A percentile compares a stretch with the other conserved stretches of the same genome.
phyloP scores from a whole-genome alignment of 768 basidiomycete genomes.

The Xerocomellus amylosporus region DNA sequence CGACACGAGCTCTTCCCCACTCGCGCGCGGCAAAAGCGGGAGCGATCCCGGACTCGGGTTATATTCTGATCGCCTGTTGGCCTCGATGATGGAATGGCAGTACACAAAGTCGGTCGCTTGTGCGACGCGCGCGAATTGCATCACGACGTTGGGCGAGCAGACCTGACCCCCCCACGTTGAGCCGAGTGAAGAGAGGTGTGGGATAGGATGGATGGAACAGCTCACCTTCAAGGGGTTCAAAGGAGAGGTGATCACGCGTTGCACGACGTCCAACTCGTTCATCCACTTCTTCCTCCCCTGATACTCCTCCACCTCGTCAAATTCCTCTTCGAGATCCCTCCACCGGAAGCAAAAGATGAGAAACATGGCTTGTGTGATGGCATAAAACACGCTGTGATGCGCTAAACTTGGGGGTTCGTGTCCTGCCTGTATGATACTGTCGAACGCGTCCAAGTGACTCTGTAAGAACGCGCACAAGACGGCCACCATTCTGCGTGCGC shows the following conservation, averaged over 20 bases:
- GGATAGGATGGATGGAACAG: background rate
- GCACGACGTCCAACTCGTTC: conserved; percentile 70
- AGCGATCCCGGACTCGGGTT: conserved; percentile 27
- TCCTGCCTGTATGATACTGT: conserved; percentile 44
- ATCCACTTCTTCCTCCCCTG: conserved; percentile 74
- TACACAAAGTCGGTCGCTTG: conserved; percentile 90
- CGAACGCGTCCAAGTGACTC: conserved; percentile 71
- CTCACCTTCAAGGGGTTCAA: conserved; percentile 79
- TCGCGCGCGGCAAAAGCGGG: conserved; percentile 18
- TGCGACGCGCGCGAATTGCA: conserved; percentile 91
- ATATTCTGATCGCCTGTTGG: conserved; percentile 72
- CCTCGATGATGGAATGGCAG: conserved; percentile 88
- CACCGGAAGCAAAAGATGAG: conserved; percentile 98
- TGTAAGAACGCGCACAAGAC: conserved; percentile 87
- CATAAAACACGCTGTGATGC: conserved; percentile 81
- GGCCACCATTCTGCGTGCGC: conserved; percentile 67
- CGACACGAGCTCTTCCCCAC: conserved; percentile 40
- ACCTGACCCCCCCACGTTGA: conserved; percentile 49
- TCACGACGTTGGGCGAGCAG: conserved; percentile 87
- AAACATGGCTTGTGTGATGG: conserved; percentile 87
- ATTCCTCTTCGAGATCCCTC: conserved; percentile 74
- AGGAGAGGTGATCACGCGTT: conserved; percentile 73
- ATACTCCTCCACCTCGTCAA: conserved; percentile 55
- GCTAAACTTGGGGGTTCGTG: conserved; percentile 31
- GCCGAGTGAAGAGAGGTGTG: background rate